A percentile compares a stretch with the other conserved stretches of the same genome.
These are phyloP conservation scores for Wickerhamomyces ciferrii DNA, from an alignment of 805 yeast genomes.

Conservation along the genomic window DNA sequence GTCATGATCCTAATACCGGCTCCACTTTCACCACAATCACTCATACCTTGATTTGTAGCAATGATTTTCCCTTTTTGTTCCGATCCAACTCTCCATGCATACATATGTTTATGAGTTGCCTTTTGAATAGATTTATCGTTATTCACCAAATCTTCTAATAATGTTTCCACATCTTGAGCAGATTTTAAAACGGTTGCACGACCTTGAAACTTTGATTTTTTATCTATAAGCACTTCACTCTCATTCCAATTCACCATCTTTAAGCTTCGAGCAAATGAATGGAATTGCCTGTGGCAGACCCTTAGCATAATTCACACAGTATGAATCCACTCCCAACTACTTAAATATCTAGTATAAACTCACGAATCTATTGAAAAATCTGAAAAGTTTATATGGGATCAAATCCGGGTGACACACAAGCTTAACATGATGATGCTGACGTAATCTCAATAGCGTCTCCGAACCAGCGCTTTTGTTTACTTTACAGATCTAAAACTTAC, in stretches of 20 bases:
- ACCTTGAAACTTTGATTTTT: constrained; percentile 67
- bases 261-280: neutral
- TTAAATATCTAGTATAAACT: no score
- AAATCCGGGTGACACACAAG: no score
- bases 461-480: neutral
- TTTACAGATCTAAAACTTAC: neutral
- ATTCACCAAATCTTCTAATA: constrained; percentile 35
- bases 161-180: constrained; percentile 34
- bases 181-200: constrained; percentile 39
- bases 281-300: neutral
- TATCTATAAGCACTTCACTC: constrained; percentile 36
- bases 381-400: neutral
- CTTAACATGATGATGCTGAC: no score
- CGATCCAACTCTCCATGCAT: constrained; percentile 62
- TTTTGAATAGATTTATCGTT: constrained; percentile 43
- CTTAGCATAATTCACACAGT: neutral
- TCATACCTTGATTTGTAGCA: constrained; percentile 45
- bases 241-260: constrained; percentile 29
- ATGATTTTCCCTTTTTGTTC: constrained; percentile 7
- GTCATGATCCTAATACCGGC: constrained; percentile 60
- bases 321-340: neutral
- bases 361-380: no score
- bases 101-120: constrained; percentile 70
- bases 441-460: neutral
- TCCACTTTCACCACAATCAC: constrained; percentile 73